Percentiles rank a stretch among this genome's conserved stretches.
Evolutionary conservation across 345 rosid genomes (phyloP).

Genomic region (Populus euphratica): DNA sequence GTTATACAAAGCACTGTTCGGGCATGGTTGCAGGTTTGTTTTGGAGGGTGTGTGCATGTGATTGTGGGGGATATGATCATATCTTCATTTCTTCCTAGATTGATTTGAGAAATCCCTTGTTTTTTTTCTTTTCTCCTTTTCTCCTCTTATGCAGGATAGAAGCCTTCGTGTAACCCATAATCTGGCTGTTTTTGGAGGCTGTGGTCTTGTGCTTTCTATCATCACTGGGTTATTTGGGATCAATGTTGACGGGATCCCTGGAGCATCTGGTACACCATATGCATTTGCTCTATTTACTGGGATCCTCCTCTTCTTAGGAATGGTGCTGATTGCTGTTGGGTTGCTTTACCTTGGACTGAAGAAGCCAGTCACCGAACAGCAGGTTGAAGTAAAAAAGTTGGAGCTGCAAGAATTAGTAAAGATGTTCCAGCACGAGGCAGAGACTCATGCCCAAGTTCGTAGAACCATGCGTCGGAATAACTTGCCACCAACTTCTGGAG

Average conservation of each 20-base stretch:
- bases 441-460: slow-evolving; percentile 84
- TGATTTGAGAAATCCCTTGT: neutral
- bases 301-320: slow-evolving; percentile 48
- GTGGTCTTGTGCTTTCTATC: slow-evolving; percentile 77
- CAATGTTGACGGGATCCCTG: slow-evolving; percentile 98
- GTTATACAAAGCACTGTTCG: slow-evolving; percentile 98
- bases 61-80: no score
- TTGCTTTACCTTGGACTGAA: slow-evolving; percentile 72
- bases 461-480: slow-evolving; percentile 40
- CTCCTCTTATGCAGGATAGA: slow-evolving; percentile 48
- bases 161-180: slow-evolving; percentile 91
- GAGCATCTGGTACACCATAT: slow-evolving; percentile 66
- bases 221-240: slow-evolving; percentile 88
- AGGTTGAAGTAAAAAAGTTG: slow-evolving; percentile 65
- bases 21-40: slow-evolving; percentile 90
- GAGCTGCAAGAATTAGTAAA: slow-evolving; percentile 82
- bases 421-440: slow-evolving; percentile 95
- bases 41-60: neutral
- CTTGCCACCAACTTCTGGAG: slow-evolving; percentile 81
- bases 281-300: slow-evolving; percentile 79
- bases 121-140: neutral
- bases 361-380: slow-evolving; percentile 57
- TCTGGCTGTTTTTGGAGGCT: slow-evolving; percentile 86
- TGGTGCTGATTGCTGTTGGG: slow-evolving; percentile 59
- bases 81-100: neutral